These are phyloP conservation scores for Aspergillus sp. DNA, from an alignment of 2,329 filamentous ascomycete genomes.

Conservation along the genomic window DNA sequence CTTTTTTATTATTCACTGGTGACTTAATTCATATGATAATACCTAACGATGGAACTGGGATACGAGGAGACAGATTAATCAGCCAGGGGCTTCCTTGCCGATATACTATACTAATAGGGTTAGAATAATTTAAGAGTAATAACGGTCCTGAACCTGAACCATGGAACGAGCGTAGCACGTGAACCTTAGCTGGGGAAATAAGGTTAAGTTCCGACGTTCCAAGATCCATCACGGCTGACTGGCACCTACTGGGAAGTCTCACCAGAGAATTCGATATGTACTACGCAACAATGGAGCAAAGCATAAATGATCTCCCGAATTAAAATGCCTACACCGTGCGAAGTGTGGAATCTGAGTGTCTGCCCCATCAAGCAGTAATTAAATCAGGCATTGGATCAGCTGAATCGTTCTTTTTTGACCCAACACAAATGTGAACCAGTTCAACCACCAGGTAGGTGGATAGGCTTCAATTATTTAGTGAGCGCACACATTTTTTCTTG, in stretches of 20 bases:
- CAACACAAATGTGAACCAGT: background rate
- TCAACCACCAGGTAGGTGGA: background rate
- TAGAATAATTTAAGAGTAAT: background rate
- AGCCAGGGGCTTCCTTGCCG: background rate
- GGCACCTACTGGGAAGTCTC: background rate
- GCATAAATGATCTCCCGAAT: background rate
- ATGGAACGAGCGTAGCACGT: slow-evolving; percentile 22
- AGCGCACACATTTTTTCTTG: background rate
- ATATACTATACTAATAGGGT: background rate
- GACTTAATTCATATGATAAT: background rate
- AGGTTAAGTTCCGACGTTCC: slow-evolving; percentile 22
- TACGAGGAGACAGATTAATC: background rate
- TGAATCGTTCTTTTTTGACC: background rate
- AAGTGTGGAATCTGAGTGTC: background rate
- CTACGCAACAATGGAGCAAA: background rate
- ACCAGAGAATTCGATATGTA: background rate
- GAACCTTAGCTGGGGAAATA: slow-evolving; percentile 17
- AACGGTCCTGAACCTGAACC: slow-evolving; percentile 8
- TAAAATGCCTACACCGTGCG: background rate
- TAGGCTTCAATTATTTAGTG: too few relatives aligned
- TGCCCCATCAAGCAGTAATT: background rate
- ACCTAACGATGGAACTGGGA: background rate
- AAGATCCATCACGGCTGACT: background rate
- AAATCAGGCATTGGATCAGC: background rate
- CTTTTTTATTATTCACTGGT: background rate